Base-by-base conservation (phyloP, 805 yeast species). In the Ogataea corticis region DNA sequence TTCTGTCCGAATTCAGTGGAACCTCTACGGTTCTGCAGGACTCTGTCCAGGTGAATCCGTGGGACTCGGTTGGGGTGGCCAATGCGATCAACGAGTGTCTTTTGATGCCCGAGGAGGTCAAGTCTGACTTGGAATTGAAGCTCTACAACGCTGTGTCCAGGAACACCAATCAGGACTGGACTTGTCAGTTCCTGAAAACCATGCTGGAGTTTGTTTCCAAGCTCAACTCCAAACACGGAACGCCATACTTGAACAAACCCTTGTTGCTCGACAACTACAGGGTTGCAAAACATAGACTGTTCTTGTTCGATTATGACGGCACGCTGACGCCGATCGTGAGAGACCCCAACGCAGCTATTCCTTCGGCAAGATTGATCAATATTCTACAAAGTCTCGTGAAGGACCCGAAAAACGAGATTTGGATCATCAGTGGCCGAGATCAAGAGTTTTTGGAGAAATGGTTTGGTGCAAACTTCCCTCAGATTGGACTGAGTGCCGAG, bases 301-400 rank as follows among this genome's bases (percentile, higher is more conserved):
- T 94, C 57, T 66, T 94, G 56, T 91, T 94, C 68, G 99, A 94
- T 68, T 94, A 94, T 63, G 99, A 94, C 63, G 99, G 99, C 23
- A 94, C 99, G 1, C 73, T 94, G 55, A 89, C 99, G 0, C 98
- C 98, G 12, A 94, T 94, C 60, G 99, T 94, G 3, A 78, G 82
- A 32, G 98, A 94, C 57, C 99, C 99, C 2, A 89, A 92, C n/a
- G 97, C 98, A 0, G 99, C 99, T 0, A 86, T 94, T 33, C 99
- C 99, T 2, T 82, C 96, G 0, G 82, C 83, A 3, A 75, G 85
- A 54, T 71, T 94, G 36, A 73, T 79, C 43, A 66, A 72, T 7
- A 79, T 85, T 11, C 66, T 94, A 47, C 72, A 76, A 21, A 69
- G 72, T 25, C 72, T 94, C 42, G 73, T 85, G 2, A 71, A 73